Base-by-base conservation (phyloP, 2,329 filamentous ascomycete species). In the Aureobasidium sp. region DNA sequence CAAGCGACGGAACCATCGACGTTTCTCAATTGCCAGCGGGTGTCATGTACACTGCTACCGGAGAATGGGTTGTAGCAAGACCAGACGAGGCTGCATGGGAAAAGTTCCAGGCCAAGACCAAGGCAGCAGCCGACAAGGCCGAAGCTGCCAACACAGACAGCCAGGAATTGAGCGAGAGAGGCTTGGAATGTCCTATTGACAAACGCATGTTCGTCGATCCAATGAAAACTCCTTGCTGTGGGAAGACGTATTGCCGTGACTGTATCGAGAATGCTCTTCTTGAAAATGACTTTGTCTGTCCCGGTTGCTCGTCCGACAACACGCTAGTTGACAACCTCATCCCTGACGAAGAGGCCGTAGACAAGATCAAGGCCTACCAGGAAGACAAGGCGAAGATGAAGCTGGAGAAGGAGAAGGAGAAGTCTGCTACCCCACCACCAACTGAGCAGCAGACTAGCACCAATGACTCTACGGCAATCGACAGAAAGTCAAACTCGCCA, bases 181-280 rank as follows among this genome's bases (percentile, higher is more conserved):
- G 93, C 68, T 81, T 99, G 73, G 88, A 94, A 77, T 99, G 94
- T 81, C 84, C 91, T 67, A 89, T 97, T 82, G 94, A 97, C 86
- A 95, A 95, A 79, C 92, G 90, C 77, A 88, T 96, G 84, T 97
- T 97, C 79, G 87, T 95, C 86, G 91, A 97, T 76, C 93, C 94
- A 84, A 94, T 95, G 83, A 96, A 96, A 85, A 97, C 94, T 73
- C 93, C 94, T 68, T 99, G 94, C 84, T 99, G 94, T 82, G 85
- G 89, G 79, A 95, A 89, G 84, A 97, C 92, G 74, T 99, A 96
- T 82, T 99, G 94, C 84, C 94, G 94, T 85, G 91, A 97, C 76
- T 99, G 94, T 88, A 97, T 99, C 79, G 95, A 94, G 75, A 96
- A 96, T 84, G 90, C 92, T 78, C 87, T 99, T 77, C 93, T 97